A percentile compares a stretch with the other conserved stretches of the same genome.
Evolutionary conservation across 495 filamentous ascomycete genomes (phyloP).

Genomic region (Symbiotaphrina buchneri): DNA sequence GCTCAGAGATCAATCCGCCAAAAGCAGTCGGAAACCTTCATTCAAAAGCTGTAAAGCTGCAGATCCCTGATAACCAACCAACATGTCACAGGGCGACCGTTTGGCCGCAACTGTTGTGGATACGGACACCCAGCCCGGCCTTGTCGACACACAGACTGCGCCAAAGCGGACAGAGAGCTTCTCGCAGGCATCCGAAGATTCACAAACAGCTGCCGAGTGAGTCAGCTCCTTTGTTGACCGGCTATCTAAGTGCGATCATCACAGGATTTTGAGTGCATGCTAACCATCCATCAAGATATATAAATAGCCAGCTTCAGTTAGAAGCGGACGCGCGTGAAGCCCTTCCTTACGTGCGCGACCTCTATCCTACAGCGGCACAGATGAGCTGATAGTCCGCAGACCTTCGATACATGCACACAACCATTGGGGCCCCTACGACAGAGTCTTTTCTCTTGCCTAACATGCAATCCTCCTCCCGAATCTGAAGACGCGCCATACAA

Average conservation of each 20-base stretch:
- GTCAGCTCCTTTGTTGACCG: slow-evolving; percentile 9
- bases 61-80: too few species aligned
- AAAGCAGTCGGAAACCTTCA: too few species aligned
- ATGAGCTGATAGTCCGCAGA: slow-evolving; percentile 20
- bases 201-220: slow-evolving; percentile 77
- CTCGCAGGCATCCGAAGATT: slow-evolving; percentile 43
- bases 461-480: slow-evolving; percentile 64
- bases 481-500: slow-evolving; percentile 36
- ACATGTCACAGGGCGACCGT: too few species aligned
- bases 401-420: slow-evolving; percentile 82
- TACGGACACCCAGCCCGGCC: not conserved
- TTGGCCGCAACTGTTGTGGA: too few species aligned
- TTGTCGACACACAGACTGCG: not conserved
- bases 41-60: too few species aligned
- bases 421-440: slow-evolving; percentile 72
- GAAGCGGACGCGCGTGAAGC: slow-evolving; percentile 89
- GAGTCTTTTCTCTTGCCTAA: slow-evolving; percentile 70
- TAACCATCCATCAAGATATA: too few species aligned
- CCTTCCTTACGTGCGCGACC: slow-evolving; percentile 54
- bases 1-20: too few species aligned
- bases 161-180: not conserved
- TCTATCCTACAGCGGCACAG: not conserved
- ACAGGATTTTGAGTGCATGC: too few species aligned
- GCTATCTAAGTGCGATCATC: too few species aligned
- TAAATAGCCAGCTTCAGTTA: slow-evolving; percentile 69